Conservation (phyloP, 345 rosid genomes). For the Ceriops tagal region DNA sequence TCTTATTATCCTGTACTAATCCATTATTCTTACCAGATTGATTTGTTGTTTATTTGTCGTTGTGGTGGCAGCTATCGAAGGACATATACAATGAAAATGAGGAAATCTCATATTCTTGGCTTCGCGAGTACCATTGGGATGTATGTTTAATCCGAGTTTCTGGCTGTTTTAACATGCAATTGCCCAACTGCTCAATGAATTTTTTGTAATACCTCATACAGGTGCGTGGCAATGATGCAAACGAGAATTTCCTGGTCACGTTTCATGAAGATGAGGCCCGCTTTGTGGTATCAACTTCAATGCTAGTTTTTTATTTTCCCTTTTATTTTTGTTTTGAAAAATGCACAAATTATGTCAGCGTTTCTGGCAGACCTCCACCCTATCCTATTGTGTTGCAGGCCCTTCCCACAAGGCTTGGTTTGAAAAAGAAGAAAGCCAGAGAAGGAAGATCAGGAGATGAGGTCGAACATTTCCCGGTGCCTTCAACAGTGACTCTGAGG, state of each 20-base stretch:
- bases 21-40: neutral
- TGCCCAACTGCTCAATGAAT: slow-evolving; percentile 7
- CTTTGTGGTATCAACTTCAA: slow-evolving; percentile 57
- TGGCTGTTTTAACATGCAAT: neutral
- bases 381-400: slow-evolving; percentile 48
- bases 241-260: slow-evolving; percentile 75
- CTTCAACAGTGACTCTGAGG: slow-evolving; percentile 74
- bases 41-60: neutral
- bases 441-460: slow-evolving; percentile 85
- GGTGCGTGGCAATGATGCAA: slow-evolving; percentile 66
- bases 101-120: slow-evolving; percentile 80
- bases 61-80: slow-evolving; percentile 59
- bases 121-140: slow-evolving; percentile 90
- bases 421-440: slow-evolving; percentile 78
- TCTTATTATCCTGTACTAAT: neutral
- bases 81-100: slow-evolving; percentile 72
- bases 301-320: slow-evolving; percentile 2
- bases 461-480: slow-evolving; percentile 81
- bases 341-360: neutral
- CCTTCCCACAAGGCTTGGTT: slow-evolving; percentile 72
- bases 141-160: slow-evolving; percentile 44
- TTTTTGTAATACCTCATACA: slow-evolving; percentile 26
- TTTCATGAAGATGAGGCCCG: slow-evolving; percentile 71
- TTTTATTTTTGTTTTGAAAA: neutral
- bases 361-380: slow-evolving; percentile 5